Evolutionary conservation across 768 basidiomycete species (phyloP), one percentile per base, ranked within the genome.

Genomic region (Agrocybe praecox): DNA sequence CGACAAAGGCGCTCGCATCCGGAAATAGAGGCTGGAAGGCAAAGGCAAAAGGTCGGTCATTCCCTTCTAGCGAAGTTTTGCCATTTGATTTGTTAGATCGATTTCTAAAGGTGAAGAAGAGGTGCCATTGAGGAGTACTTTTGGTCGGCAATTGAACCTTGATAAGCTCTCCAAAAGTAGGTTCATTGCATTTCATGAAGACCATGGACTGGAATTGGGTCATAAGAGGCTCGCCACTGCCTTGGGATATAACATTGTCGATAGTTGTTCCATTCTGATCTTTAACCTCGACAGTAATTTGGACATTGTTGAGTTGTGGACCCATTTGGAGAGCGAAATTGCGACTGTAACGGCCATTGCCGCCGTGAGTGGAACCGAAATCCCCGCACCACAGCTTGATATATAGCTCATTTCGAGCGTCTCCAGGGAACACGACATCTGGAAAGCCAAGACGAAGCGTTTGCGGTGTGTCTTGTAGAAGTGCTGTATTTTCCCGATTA

Each of bases 381-480:
- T 94, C 90, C 36, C 93, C 96, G 53, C 87, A 89, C 95, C 95
- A 98, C 0, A 98, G 82, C 70, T 97, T 97, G 76, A 98, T 83
- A 71, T 98, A 98, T 12, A 98, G 80, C 61, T 98, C 96, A 65
- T 98, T 98, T 15, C 96, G 87, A n/a, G 85, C 74, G 59, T 92
- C 90, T 7, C 91, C 92, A 2, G 96, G 96, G 67, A 95, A 95
- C 9, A 96, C 95, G 7, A 97, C 95, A 62, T 98, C 96, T 0
- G 96, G 92, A 68, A 98, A 98, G 26, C 94, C 94, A 32, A 98
- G 85, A 2, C 94, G 90, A 12, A 89, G 75, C 1, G 94, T 95
- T 46, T 88, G 82, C 0, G 96, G 90, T 9, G 86, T 83, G 61
- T 90, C 92, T 57, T 89, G 87, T 21, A 98, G 77, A 17, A 96